Percentiles rank a stretch among this genome's conserved stretches.
phyloP scores from a whole-genome alignment of 164 flowering plant genomes.

The Aristolochia californica region DNA sequence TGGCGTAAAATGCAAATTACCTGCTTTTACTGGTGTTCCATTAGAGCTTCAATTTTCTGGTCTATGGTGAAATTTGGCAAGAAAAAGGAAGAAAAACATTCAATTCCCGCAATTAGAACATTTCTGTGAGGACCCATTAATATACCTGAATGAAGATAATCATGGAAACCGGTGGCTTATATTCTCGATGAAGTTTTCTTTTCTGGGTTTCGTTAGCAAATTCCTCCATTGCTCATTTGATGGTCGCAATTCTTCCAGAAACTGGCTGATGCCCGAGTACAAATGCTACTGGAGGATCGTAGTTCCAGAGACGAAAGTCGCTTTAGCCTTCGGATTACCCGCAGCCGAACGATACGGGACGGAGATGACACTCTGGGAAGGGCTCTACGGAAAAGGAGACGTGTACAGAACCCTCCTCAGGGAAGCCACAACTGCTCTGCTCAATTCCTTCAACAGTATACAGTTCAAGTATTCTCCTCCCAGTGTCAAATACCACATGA shows the following conservation, averaged over 20 bases:
- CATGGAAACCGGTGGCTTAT: no score
- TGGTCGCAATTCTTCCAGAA: slow-evolving; percentile 26
- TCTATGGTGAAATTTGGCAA: no score
- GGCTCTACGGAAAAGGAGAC: slow-evolving; percentile 70
- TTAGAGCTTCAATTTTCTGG: no score
- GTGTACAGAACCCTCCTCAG: slow-evolving; percentile 72
- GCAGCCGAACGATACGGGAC: slow-evolving; percentile 66
- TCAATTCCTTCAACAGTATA: slow-evolving; percentile 73
- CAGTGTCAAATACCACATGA: slow-evolving; percentile 32
- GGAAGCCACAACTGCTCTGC: slow-evolving; percentile 73
- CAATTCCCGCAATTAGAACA: no score
- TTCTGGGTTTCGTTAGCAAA: no score
- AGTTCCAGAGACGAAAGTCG: slow-evolving; percentile 65
- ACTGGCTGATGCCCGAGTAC: slow-evolving; percentile 66
- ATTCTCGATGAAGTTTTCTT: no score
- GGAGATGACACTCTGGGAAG: slow-evolving; percentile 53
- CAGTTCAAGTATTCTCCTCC: slow-evolving; percentile 47
- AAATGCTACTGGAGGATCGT: slow-evolving; percentile 80
- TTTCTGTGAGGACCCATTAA: no score
- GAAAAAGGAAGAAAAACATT: no score
- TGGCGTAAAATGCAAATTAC: no score
- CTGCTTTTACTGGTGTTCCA: no score
- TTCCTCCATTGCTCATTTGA: no score
- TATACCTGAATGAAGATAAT: no score
- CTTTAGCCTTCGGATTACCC: slow-evolving; percentile 48